Base-by-base conservation (phyloP, 148 eudicot genomes). In the Fallopia convolvulus region DNA sequence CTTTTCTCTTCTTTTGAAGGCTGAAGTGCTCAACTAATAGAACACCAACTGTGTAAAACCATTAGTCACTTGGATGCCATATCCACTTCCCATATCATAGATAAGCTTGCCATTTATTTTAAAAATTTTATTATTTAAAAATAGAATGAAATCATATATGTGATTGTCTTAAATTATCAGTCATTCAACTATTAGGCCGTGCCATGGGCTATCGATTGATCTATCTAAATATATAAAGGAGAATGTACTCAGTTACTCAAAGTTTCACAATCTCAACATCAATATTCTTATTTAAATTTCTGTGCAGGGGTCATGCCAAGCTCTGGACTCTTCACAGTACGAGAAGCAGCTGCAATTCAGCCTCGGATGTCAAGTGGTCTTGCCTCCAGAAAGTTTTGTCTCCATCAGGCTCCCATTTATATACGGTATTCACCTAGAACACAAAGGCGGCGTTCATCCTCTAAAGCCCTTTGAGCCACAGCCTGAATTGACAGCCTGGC, bases 381-480 rank as follows among this genome's bases (percentile, higher is more conserved):
- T 94, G 86, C 98, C 98, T 26, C 93, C 98, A 7, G 98, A 94
- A 77, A 94, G 98, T 84, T 90, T 92, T 80, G 88, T 94, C 78
- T 92, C 98, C 70, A 81, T 94, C 75, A 90, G 91, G 80, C 92
- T 94, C 21, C 98, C 98, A 41, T 92, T 94, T 85, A 83, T 94
- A 42, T 94, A 94, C 80, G 93, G 92, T 63, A 76, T 86, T 56
- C 75, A 88, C 77, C 76, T 84, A 80, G 87, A 89, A 82, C 90
- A 88, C 83, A 90, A 89, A 80, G 85, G 83, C 33, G 56, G 83
- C 21, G 61, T 86, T 74, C 75, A 81, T 82, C 86, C 97, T 75
- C 91, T 94, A 18, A 84, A 79, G 79, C 93, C 97, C 44, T 85
- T 88, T 71, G 91, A 92, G 76, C 79, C 77, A 73, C 90, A 89